Conservation (phyloP, 495 filamentous ascomycete species). For the Amphirosellinia nigrospora region DNA sequence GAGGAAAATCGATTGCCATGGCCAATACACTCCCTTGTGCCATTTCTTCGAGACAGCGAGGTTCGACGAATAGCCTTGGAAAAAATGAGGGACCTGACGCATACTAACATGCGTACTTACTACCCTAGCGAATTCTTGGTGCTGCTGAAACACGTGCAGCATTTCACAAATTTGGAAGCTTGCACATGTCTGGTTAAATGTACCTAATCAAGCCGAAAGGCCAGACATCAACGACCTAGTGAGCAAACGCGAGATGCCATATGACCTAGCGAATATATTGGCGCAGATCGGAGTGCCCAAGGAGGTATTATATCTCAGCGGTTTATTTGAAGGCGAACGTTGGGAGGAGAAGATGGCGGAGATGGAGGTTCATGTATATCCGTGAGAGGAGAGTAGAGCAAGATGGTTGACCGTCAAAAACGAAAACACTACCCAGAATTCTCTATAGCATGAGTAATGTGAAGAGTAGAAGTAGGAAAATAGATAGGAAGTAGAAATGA, state of each 20-base stretch:
- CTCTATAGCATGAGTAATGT: too few relatives aligned
- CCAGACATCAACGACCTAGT: background rate
- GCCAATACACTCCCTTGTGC: background rate
- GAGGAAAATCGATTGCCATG: slow-evolving; percentile 1
- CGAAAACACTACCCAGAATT: too few relatives aligned
- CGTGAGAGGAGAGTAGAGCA: background rate
- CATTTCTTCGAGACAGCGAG: background rate
- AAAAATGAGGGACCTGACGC: background rate
- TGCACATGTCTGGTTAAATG: background rate
- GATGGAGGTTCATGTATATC: background rate
- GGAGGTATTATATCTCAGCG: background rate
- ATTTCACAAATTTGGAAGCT: background rate
- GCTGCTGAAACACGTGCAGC: background rate
- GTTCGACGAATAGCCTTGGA: background rate
- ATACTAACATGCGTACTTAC: background rate
- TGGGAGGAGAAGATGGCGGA: background rate
- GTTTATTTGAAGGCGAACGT: background rate
- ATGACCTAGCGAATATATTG: background rate
- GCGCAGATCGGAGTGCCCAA: background rate
- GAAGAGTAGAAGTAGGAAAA: too few relatives aligned
- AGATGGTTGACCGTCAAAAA: background rate
- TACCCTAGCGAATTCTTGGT: background rate
- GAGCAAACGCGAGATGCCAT: background rate
- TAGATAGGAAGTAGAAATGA: too few relatives aligned
- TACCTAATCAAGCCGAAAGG: background rate